Conservation (phyloP, 2,329 filamentous ascomycete species). For the Macrophomina phaseolina region DNA sequence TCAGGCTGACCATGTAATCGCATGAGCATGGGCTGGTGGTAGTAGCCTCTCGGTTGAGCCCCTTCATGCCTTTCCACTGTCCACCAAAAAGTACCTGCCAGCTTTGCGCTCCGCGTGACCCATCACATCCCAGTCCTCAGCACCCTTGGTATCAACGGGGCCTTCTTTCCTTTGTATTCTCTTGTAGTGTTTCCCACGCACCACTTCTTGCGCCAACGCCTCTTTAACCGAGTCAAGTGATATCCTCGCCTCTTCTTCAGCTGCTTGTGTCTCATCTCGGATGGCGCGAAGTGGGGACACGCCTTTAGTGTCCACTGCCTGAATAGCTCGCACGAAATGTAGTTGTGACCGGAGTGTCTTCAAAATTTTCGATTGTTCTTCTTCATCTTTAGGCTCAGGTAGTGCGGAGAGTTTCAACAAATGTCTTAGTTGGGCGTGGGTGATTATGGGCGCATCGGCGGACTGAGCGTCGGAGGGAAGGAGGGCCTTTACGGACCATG, state of each 20-base stretch:
- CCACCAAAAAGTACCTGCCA: conserved; percentile 79
- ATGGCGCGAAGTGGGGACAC: conserved; percentile 78
- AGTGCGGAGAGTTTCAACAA: conserved; percentile 89
- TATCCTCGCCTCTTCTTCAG: conserved; percentile 63
- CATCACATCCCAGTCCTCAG: conserved; percentile 74
- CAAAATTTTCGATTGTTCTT: conserved; percentile 74
- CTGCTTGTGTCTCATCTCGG: conserved; percentile 74
- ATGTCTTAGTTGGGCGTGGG: conserved; percentile 74
- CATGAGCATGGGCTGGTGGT: background rate
- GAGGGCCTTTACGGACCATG: conserved; percentile 83
- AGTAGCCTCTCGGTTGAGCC: background rate
- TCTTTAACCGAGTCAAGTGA: conserved; percentile 62
- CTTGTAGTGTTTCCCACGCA: conserved; percentile 59
- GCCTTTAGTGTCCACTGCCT: conserved; percentile 74
- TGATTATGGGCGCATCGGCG: conserved; percentile 54
- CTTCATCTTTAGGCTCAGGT: conserved; percentile 67
- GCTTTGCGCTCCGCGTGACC: conserved; percentile 68
- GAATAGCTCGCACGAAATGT: conserved; percentile 87
- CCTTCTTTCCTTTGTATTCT: conserved; percentile 58
- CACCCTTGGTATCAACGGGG: conserved; percentile 46
- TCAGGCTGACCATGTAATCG: background rate
- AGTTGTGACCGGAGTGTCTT: conserved; percentile 79
- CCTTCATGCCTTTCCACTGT: conserved; percentile 57
- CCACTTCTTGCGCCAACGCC: conserved; percentile 65
- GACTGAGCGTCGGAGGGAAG: conserved; percentile 56